Evolutionary conservation across 1,284 basidiomycete genomes (phyloP).

Genomic region (Tylopilus orsonianus): DNA sequence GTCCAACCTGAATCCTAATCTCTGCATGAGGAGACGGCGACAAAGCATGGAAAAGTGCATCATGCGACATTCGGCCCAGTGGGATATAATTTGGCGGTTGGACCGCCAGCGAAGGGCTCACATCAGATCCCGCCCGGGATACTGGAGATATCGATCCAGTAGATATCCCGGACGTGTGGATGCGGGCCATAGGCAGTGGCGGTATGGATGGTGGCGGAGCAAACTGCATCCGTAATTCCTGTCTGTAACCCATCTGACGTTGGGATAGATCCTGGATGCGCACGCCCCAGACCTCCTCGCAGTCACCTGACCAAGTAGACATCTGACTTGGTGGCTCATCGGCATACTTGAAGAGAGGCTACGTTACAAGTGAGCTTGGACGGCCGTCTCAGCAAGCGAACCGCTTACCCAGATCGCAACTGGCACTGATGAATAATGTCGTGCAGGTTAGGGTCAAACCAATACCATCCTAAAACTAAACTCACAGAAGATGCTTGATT

Average conservation of each 20-base stretch:
- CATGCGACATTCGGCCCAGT: conserved; percentile 22
- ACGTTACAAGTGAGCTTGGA: conserved; percentile 15
- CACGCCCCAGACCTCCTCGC: conserved; percentile 65
- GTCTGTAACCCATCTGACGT: conserved; percentile 14
- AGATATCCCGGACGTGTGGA: conserved; percentile 14
- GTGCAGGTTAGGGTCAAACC: neutral
- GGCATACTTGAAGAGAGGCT: conserved; percentile 68
- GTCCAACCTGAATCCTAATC: conserved; percentile 16
- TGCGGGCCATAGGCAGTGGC: conserved; percentile 17
- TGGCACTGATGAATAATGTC: conserved; percentile 51
- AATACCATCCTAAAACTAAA: conserved; percentile 17
- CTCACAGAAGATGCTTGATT: conserved; percentile 68
- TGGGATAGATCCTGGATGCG: conserved; percentile 43
- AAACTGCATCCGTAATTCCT: conserved; percentile 19
- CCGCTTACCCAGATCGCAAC: conserved; percentile 59
- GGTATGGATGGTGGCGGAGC: conserved; percentile 18
- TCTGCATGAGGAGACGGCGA: conserved; percentile 20
- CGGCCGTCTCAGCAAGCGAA: neutral
- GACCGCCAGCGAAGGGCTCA: conserved; percentile 10
- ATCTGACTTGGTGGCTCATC: conserved; percentile 52
- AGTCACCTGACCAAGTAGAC: conserved; percentile 55
- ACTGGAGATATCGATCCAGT: conserved; percentile 23
- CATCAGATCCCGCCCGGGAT: conserved; percentile 26
- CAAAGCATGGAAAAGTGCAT: conserved; percentile 18
- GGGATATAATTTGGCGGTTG: conserved; percentile 13